Conservation (phyloP, 2,329 filamentous ascomycete species). For the Claviceps spartinae region DNA sequence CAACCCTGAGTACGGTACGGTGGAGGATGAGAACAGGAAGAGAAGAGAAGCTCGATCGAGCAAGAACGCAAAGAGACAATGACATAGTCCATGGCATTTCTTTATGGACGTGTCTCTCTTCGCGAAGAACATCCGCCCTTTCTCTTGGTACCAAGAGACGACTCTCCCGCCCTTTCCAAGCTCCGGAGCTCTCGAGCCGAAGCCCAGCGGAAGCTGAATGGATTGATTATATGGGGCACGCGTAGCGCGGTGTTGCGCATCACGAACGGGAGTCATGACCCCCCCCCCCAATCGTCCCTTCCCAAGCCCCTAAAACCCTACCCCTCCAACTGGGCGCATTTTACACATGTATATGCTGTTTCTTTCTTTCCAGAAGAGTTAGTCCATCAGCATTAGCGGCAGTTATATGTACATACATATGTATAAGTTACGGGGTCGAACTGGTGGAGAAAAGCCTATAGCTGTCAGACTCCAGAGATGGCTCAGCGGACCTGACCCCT, state of each 20-base stretch:
- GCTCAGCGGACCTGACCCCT: not conserved
- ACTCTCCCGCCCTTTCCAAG: not conserved
- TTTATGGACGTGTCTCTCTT: not conserved
- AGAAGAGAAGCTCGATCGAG: not conserved
- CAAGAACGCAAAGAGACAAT: not conserved
- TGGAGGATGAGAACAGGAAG: not conserved
- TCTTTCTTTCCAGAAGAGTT: not conserved
- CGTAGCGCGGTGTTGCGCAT: not conserved
- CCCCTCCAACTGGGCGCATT: too few species aligned
- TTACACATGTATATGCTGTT: not conserved
- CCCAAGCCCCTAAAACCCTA: too few species aligned
- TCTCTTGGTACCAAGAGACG: too few species aligned
- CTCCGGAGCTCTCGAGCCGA: not conserved
- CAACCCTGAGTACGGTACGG: not conserved
- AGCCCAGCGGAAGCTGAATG: not conserved
- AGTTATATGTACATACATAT: not conserved
- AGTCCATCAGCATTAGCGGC: not conserved
- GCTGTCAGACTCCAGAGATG: not conserved
- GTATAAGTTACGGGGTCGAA: too few species aligned
- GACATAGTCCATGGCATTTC: not conserved
- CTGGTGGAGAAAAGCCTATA: too few species aligned
- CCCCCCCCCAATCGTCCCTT: too few species aligned
- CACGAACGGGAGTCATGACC: too few species aligned
- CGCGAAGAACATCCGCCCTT: not conserved
- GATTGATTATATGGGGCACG: not conserved